phyloP scores from a whole-genome alignment of 2,329 filamentous ascomycete species.

The Anthostomella pinea region DNA sequence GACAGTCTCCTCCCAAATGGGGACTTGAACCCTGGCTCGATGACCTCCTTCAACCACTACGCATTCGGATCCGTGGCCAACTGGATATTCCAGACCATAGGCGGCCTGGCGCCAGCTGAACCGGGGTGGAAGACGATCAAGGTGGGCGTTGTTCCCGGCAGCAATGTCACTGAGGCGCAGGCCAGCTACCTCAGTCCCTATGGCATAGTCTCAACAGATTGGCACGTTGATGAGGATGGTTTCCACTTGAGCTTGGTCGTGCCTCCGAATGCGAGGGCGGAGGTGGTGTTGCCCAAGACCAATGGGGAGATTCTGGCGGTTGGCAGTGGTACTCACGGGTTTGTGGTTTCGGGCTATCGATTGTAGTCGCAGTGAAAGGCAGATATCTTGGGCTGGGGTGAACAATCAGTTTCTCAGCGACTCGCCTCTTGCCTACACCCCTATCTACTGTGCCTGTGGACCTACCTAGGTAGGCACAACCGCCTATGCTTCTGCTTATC shows the following conservation, averaged over 20 bases:
- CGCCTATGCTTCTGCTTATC: too few relatives aligned
- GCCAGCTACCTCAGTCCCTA: conserved; percentile 32
- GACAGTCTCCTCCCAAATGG: conserved; percentile 45
- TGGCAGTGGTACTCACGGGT: conserved; percentile 23
- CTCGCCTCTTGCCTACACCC: too few relatives aligned
- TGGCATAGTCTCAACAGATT: conserved; percentile 28
- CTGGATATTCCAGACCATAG: conserved; percentile 44
- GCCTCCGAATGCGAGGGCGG: conserved; percentile 24
- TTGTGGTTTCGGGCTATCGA: conserved; percentile 14
- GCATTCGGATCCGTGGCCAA: conserved; percentile 46
- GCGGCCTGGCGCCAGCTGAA: conserved; percentile 37
- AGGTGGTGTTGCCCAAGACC: conserved; percentile 19
- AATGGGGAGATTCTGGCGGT: conserved; percentile 10
- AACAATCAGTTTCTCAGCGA: too few relatives aligned
- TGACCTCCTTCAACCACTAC: conserved; percentile 52
- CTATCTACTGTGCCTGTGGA: too few relatives aligned
- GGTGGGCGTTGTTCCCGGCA: conserved; percentile 36
- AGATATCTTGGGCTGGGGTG: not conserved
- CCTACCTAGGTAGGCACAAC: too few relatives aligned
- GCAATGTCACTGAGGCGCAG: conserved; percentile 33
- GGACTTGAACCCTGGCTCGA: conserved; percentile 41
- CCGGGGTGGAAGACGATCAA: conserved; percentile 39
- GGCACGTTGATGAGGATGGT: conserved; percentile 24
- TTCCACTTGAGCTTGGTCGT: conserved; percentile 21
- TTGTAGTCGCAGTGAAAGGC: not conserved